Evolutionary conservation across 2,329 filamentous ascomycete genomes (phyloP).

Genomic region (Cyclaneusma minus): DNA sequence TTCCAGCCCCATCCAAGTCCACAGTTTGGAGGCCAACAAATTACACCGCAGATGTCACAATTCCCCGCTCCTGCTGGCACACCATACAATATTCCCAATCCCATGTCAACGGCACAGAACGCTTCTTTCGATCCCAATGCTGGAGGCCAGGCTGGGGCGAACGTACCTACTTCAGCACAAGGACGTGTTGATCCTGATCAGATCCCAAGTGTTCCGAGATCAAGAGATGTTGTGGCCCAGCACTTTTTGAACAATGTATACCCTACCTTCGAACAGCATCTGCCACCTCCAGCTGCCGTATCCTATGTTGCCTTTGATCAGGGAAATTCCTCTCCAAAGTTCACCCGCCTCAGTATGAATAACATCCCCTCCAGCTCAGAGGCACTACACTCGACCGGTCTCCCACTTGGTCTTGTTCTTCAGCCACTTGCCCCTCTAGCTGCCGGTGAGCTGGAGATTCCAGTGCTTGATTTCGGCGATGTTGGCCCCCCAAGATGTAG

Average conservation of each 20-base stretch:
- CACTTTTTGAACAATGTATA: slow-evolving; percentile 82
- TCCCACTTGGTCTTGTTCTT: slow-evolving; percentile 76
- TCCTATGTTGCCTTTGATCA: slow-evolving; percentile 93
- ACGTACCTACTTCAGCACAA: slow-evolving; percentile 46
- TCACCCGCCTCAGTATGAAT: slow-evolving; percentile 80
- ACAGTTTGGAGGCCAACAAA: slow-evolving; percentile 29
- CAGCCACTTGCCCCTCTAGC: slow-evolving; percentile 78
- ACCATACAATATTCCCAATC: slow-evolving; percentile 29
- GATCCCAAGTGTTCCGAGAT: slow-evolving; percentile 77
- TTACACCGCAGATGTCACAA: slow-evolving; percentile 32
- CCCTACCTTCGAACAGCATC: slow-evolving; percentile 86
- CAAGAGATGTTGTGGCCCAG: slow-evolving; percentile 67
- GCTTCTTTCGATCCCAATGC: slow-evolving; percentile 20
- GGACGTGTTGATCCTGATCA: slow-evolving; percentile 78
- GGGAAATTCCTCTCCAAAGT: slow-evolving; percentile 91
- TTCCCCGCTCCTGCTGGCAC: slow-evolving; percentile 44
- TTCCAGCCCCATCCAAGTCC: slow-evolving; percentile 23
- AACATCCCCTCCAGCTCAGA: slow-evolving; percentile 78
- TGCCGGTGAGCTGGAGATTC: slow-evolving; percentile 72
- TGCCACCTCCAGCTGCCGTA: slow-evolving; percentile 75
- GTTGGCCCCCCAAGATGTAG: slow-evolving; percentile 78
- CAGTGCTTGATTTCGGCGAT: slow-evolving; percentile 90
- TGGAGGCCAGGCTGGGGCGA: slow-evolving; percentile 22
- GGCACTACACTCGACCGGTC: slow-evolving; percentile 59
- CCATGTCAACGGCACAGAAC: slow-evolving; percentile 28